Conservation (phyloP, 257 asterid species). For the Solanum rostratum region DNA sequence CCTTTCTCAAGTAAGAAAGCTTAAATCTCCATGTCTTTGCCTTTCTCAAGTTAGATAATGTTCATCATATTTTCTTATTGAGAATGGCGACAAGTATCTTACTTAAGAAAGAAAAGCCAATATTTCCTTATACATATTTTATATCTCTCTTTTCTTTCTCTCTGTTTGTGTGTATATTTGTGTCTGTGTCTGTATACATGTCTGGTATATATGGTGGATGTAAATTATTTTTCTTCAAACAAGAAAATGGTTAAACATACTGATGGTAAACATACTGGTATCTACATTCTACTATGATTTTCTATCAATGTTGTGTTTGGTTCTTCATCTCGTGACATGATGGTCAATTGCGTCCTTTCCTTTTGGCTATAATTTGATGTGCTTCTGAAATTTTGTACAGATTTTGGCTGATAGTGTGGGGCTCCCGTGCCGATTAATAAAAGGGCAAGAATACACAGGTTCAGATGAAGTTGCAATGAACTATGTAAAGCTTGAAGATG, state of each 20-base stretch:
- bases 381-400: constrained; percentile 32
- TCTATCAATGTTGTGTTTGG: not conserved
- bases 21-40: not conserved
- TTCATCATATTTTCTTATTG: not conserved
- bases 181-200: not conserved
- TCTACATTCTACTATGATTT: not conserved
- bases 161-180: not conserved
- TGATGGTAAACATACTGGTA: too few relatives aligned
- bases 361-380: constrained; percentile 7
- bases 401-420: constrained; percentile 84
- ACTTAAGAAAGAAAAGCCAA: not conserved
- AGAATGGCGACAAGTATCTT: not conserved
- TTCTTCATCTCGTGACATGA: not conserved
- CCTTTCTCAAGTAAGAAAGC: not conserved
- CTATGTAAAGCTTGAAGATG: constrained; percentile 58
- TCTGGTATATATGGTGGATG: not conserved
- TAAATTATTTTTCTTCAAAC: not conserved
- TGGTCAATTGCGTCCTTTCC: not conserved
- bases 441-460: constrained; percentile 83
- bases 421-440: constrained; percentile 77
- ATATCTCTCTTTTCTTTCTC: not conserved
- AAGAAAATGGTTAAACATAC: not conserved
- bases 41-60: not conserved
- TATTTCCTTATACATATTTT: not conserved
- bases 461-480: constrained; percentile 84